Base-by-base conservation (phyloP, 176 grass and related monocot species). In the Thalia dealbata region DNA sequence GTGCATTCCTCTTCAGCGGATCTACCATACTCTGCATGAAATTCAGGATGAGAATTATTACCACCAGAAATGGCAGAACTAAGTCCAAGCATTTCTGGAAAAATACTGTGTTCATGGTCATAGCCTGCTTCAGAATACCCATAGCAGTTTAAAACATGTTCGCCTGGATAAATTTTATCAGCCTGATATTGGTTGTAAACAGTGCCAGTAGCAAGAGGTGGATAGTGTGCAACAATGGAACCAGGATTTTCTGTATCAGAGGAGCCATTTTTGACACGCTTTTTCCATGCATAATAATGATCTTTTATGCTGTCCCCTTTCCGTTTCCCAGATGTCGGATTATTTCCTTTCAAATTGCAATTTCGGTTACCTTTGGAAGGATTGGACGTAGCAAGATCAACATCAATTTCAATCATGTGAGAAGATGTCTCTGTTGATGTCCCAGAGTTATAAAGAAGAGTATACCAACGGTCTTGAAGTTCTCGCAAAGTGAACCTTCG, bases 391-490 rank as follows among this genome's bases (percentile, higher is more conserved):
- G 86, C 76, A 76, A 83, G 78, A 67, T 92, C 82, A 63, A 72
- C 76, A 69, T 84, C 81, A 61, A 79, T 84, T 64, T 91, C 84
- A 67, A 76, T 64, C 76, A 91, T 84, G 73, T 64, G 73, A 75
- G 76, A 73, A 76, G 84, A 84, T 54, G 82, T 76, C 75, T 84
- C 82, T 29, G 24, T 54, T 68, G 84, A 84, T 63, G 82, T 74
- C 15, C 80, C 82, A 70, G 76, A 58, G 65, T 82, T 73, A 78
- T 87, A 91, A 27, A 91, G 59, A 30, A 91, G 64, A 11, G 84
- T 78, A 82, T 70, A 84, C 88, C 88, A 91, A 60, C 82, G 88
- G 64, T 85, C 79, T 26, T 91, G 84, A 68, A 91, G 68, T 78
- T 91, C 88, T 78, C 81, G 72, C 77, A 91, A 75, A 67, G 82